Evolutionary conservation across 2,329 filamentous ascomycete species (phyloP).

Genomic region (Penicillium palitans): DNA sequence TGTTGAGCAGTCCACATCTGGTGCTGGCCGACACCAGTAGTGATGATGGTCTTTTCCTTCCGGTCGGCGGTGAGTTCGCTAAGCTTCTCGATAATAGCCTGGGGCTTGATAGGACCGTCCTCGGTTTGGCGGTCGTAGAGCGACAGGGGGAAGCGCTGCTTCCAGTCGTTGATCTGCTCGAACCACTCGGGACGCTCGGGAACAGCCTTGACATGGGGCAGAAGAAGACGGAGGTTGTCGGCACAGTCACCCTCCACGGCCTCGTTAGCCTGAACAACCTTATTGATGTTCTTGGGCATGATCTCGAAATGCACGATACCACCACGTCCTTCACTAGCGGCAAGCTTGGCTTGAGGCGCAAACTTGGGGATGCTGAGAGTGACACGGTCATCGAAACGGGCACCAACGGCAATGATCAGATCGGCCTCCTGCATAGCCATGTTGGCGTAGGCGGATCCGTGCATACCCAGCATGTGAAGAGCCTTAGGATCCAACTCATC

Average conservation of each 20-base stretch:
- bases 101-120: slow-evolving; percentile 85
- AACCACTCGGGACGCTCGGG: slow-evolving; percentile 82
- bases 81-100: slow-evolving; percentile 86
- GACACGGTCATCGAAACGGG: slow-evolving; percentile 94
- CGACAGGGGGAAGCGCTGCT: slow-evolving; percentile 80
- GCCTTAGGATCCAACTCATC: slow-evolving; percentile 94
- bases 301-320: slow-evolving; percentile 98
- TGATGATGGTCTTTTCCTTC: slow-evolving; percentile 82
- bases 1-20: slow-evolving; percentile 99
- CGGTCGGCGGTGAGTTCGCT: slow-evolving; percentile 77
- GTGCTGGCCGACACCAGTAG: slow-evolving; percentile 94
- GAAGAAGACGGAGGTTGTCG: slow-evolving; percentile 70
- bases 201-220: slow-evolving; percentile 68
- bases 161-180: slow-evolving; percentile 84
- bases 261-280: slow-evolving; percentile 94
- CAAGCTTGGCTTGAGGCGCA: slow-evolving; percentile 81
- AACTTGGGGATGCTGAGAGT: slow-evolving; percentile 81
- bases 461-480: slow-evolving; percentile 98
- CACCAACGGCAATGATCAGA: slow-evolving; percentile 90
- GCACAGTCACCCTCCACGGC: slow-evolving; percentile 92
- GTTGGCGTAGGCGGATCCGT: slow-evolving; percentile 95
- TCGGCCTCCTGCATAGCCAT: slow-evolving; percentile 97
- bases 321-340: slow-evolving; percentile 79
- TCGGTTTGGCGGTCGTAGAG: slow-evolving; percentile 76
- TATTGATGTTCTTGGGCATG: slow-evolving; percentile 99